Percentiles rank a stretch among this genome's conserved stretches.
phyloP scores from a whole-genome alignment of 495 filamentous ascomycete genomes.

The Xylaria bambusicola region DNA sequence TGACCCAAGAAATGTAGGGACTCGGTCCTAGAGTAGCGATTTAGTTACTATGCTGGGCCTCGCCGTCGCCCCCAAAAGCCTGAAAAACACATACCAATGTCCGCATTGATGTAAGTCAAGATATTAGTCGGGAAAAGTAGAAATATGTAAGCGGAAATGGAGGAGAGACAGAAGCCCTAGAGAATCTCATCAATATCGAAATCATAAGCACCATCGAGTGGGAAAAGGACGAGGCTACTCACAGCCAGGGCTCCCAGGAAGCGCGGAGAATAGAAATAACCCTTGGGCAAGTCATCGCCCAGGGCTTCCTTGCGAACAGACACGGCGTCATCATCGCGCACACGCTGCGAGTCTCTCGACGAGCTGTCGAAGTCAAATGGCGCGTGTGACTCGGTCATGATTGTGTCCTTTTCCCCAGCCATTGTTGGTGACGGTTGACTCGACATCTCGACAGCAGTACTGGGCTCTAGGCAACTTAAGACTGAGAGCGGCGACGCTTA shows the following conservation, averaged over 20 bases:
- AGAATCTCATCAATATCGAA: not conserved
- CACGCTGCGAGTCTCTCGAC: not conserved
- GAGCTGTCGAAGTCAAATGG: constrained; percentile 16
- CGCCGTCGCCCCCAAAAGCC: not conserved
- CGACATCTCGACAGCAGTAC: not conserved
- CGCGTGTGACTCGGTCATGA: constrained; percentile 9
- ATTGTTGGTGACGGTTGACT: not conserved
- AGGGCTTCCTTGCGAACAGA: constrained; percentile 25
- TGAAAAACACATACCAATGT: constrained; percentile 29
- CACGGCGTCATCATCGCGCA: constrained; percentile 23
- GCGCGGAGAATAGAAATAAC: constrained; percentile 31
- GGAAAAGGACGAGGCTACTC: constrained; percentile 6
- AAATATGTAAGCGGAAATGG: constrained; percentile 33
- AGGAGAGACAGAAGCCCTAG: constrained; percentile 29
- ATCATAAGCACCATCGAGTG: too few species aligned
- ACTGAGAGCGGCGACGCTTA: not conserved
- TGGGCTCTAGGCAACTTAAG: not conserved
- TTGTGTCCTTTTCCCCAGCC: not conserved
- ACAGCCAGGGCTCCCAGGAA: constrained; percentile 29
- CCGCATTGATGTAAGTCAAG: constrained; percentile 32
- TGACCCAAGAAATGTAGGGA: constrained; percentile 40
- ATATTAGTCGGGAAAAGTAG: constrained; percentile 32
- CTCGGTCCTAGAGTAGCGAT: constrained; percentile 33
- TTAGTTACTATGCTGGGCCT: constrained; percentile 22
- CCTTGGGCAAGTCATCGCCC: constrained; percentile 28